Evolutionary conservation across 306 rosid genomes (phyloP).

Genomic region (Cotoneaster glaucophyllus): DNA sequence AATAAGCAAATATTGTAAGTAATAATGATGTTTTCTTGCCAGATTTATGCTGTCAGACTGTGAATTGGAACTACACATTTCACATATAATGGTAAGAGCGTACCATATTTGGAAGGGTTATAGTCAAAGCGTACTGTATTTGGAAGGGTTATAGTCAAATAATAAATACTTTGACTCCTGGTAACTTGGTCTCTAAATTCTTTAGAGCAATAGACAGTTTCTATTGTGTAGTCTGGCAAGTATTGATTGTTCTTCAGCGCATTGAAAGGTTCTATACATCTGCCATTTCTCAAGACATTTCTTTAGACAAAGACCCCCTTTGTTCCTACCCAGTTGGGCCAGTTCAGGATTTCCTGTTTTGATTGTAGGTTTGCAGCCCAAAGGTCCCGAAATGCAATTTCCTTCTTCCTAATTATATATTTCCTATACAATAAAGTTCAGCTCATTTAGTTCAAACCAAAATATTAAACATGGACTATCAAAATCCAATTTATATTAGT

Average conservation of each 20-base stretch:
- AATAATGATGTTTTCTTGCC: too few relatives aligned
- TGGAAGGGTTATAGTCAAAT: constrained; percentile 26
- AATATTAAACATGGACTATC: too few relatives aligned
- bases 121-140: constrained; percentile 33
- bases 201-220: constrained; percentile 25
- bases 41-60: too few relatives aligned
- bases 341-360: background rate
- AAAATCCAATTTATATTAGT: too few relatives aligned
- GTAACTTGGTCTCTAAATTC: constrained; percentile 21
- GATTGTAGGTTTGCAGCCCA: constrained; percentile 28
- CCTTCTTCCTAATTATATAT: constrained; percentile 43
- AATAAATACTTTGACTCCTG: constrained; percentile 29
- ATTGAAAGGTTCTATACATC: too few relatives aligned
- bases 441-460: too few relatives aligned
- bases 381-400: constrained; percentile 36
- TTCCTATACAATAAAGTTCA: constrained; percentile 17
- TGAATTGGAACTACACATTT: too few relatives aligned
- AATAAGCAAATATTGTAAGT: too few relatives aligned
- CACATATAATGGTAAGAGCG: too few relatives aligned
- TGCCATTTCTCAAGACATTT: too few relatives aligned
- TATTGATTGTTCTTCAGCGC: constrained; percentile 14
- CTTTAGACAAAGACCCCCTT: too few relatives aligned
- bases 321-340: background rate
- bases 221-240: constrained; percentile 24
- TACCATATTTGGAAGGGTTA: too few relatives aligned